These are phyloP conservation scores for Phytophthora cryptogea DNA, from an alignment of 352 stramenopile genomes.

Conservation along the genomic window DNA sequence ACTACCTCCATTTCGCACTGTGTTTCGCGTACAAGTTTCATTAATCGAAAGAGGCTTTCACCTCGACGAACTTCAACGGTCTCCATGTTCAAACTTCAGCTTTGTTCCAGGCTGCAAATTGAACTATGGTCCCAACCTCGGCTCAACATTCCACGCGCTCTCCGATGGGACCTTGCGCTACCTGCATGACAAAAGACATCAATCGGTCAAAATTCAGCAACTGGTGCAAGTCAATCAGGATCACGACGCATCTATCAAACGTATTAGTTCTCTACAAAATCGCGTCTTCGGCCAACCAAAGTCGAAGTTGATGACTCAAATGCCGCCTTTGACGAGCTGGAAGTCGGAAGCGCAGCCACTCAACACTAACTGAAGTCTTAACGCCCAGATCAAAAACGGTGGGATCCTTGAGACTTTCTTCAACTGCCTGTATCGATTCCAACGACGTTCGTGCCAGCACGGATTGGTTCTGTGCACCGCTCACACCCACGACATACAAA, in stretches of 20 bases:
- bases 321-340: constrained; percentile 49
- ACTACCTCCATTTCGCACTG: constrained; percentile 73
- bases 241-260: too few species aligned
- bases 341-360: constrained; percentile 73
- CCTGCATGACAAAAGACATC: not conserved
- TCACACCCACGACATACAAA: constrained; percentile 64
- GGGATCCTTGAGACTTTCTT: constrained; percentile 71
- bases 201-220: not conserved
- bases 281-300: constrained; percentile 49
- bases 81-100: constrained; percentile 1
- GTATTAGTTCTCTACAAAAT: constrained; percentile 14
- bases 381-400: constrained; percentile 68
- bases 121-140: too few species aligned
- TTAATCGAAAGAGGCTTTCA: constrained; percentile 44
- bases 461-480: constrained; percentile 38
- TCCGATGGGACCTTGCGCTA: too few species aligned
- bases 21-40: constrained; percentile 49
- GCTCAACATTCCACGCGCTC: too few species aligned
- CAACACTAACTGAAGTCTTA: constrained; percentile 26
- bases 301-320: constrained; percentile 63
- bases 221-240: not conserved
- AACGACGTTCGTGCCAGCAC: constrained; percentile 56
- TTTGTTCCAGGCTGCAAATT: constrained; percentile 1
- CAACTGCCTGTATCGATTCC: constrained; percentile 57
- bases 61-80: not conserved